These are phyloP conservation scores for Paraphaeosphaeria sporulosa DNA, from an alignment of 2,329 filamentous ascomycete species.

Conservation along the genomic window DNA sequence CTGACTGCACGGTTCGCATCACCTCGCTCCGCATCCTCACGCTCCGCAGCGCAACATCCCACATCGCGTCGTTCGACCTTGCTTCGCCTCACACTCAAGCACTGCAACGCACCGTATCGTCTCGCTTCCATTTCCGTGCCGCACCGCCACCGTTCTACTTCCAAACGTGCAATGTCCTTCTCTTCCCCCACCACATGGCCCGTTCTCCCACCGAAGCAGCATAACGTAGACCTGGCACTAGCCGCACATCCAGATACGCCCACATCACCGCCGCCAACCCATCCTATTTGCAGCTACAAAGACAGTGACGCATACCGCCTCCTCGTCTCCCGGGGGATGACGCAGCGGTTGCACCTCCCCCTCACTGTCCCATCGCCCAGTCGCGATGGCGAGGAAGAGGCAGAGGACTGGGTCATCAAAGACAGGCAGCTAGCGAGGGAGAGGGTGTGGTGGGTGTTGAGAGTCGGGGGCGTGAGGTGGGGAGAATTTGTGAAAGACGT, in stretches of 20 bases:
- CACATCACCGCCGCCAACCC: too few species aligned
- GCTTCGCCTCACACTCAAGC: neutral
- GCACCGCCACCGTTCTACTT: neutral
- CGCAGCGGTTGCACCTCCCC: conserved; percentile 27
- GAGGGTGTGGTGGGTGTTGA: neutral
- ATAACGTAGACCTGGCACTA: neutral
- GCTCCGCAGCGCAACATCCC: neutral
- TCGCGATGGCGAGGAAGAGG: neutral
- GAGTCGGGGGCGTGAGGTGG: neutral
- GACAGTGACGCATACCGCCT: conserved; percentile 22
- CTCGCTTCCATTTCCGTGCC: neutral
- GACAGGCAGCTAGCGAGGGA: neutral
- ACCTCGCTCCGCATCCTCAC: neutral
- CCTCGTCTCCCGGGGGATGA: conserved; percentile 25
- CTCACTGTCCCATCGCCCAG: too few species aligned
- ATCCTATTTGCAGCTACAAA: neutral
- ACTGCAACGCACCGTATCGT: neutral
- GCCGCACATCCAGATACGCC: too few species aligned
- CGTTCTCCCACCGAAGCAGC: neutral
- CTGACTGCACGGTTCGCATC: neutral
- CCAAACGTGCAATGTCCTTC: too few species aligned
- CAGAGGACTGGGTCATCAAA: neutral
- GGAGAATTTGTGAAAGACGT: neutral
- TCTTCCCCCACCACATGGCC: neutral
- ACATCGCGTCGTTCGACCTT: neutral